A percentile compares a stretch with the other conserved stretches of the same genome.
Conservation (phyloP, 176 grass and related monocot species). For the Tillandsia leiboldiana region DNA sequence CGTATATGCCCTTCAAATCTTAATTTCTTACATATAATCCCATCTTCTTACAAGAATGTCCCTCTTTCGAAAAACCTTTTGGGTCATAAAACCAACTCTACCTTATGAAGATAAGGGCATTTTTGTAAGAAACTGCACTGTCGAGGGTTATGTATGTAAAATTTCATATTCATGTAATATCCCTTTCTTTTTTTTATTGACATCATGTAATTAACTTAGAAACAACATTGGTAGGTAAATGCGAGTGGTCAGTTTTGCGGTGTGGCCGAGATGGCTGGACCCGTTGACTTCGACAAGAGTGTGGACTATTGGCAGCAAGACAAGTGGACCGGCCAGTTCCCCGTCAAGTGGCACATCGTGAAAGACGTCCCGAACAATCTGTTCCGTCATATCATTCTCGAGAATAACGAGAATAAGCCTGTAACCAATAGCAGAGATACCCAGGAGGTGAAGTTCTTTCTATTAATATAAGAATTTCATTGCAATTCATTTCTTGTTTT, state of each 20-base stretch:
- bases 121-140: too few species aligned
- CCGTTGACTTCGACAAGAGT: constrained; percentile 76
- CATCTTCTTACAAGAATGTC: neutral
- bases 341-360: constrained; percentile 82
- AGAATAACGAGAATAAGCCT: constrained; percentile 84
- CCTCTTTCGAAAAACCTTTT: neutral
- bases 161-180: neutral
- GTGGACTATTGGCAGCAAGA: constrained; percentile 85
- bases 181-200: neutral
- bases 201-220: neutral
- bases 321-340: constrained; percentile 87
- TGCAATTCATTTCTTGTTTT: neutral
- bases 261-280: constrained; percentile 84
- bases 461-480: too few species aligned
- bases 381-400: constrained; percentile 70
- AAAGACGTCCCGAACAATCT: constrained; percentile 78
- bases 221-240: constrained; percentile 44
- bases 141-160: too few species aligned
- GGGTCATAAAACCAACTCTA: too few species aligned
- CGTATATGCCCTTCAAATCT: neutral
- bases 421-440: constrained; percentile 85
- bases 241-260: constrained; percentile 79
- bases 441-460: constrained; percentile 50
- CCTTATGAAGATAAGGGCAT: too few species aligned
- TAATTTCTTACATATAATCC: neutral